Conservation (phyloP, 148 eudicot genomes). For the Camellia sinensis region DNA sequence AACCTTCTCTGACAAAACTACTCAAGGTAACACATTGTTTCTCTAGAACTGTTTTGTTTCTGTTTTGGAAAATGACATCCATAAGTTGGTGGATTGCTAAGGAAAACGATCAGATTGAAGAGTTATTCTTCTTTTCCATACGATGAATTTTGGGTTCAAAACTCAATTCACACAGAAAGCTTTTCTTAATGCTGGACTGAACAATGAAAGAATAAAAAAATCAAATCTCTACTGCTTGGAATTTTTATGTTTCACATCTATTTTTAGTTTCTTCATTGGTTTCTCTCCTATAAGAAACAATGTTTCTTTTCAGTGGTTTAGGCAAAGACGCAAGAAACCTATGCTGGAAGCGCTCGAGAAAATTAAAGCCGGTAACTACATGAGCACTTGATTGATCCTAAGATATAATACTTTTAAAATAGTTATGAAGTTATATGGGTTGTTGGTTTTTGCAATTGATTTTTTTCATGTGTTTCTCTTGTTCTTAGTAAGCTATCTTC, state of each 20-base stretch:
- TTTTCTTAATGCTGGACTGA: no score
- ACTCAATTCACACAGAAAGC: no score
- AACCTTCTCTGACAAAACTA: no score
- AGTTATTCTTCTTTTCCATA: no score
- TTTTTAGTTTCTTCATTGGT: background rate
- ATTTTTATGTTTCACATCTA: background rate
- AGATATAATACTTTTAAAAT: no score
- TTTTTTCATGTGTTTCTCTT: background rate
- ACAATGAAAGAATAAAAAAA: background rate
- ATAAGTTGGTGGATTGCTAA: background rate
- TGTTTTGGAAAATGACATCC: background rate
- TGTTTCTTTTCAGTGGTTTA: constrained; percentile 42
- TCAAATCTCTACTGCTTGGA: no score
- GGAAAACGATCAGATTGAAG: no score
- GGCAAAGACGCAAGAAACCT: constrained; percentile 47
- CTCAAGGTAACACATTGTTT: background rate
- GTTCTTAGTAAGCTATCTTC: background rate
- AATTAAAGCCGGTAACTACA: constrained; percentile 63
- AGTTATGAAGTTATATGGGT: no score
- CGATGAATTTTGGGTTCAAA: no score
- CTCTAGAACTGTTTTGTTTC: background rate
- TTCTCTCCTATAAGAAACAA: background rate
- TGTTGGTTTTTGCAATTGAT: no score
- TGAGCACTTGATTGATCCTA: background rate
- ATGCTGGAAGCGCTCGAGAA: constrained; percentile 80